phyloP scores from a whole-genome alignment of 2,329 filamentous ascomycete species.

The Alternaria infectoria region DNA sequence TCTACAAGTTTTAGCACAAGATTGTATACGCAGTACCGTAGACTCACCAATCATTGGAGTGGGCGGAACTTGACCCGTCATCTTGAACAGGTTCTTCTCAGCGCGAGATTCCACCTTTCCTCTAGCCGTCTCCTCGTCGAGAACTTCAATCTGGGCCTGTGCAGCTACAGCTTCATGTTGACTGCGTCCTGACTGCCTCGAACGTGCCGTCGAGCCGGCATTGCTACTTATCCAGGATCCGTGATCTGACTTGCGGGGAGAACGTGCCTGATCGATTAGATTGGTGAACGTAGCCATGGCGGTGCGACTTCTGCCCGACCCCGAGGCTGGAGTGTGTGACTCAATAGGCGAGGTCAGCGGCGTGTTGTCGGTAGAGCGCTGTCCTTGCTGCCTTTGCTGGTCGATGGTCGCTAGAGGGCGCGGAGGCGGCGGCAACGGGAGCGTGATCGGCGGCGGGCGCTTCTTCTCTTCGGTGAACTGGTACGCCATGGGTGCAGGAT shows the following conservation, averaged over 20 bases:
- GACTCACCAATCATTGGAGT: constrained; percentile 28
- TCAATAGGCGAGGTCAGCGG: constrained; percentile 20
- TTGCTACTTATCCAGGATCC: constrained; percentile 21
- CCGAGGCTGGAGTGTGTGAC: constrained; percentile 18
- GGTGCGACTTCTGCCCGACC: constrained; percentile 24
- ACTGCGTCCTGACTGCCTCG: constrained; percentile 31
- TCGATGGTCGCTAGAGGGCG: constrained; percentile 17
- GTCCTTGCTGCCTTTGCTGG: constrained; percentile 13
- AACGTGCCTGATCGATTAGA: constrained; percentile 34
- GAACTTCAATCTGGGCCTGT: constrained; percentile 22
- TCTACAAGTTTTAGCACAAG: constrained; percentile 2
- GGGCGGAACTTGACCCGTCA: constrained; percentile 38
- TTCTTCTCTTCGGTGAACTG: constrained; percentile 24
- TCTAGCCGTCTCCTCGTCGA: constrained; percentile 46
- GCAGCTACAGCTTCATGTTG: constrained; percentile 16
- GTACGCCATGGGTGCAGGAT: constrained; percentile 20
- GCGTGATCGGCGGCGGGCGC: constrained; percentile 34
- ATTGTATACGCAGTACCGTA: background rate
- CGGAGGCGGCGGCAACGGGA: constrained; percentile 17
- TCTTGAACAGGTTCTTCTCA: constrained; percentile 45
- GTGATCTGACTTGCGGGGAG: constrained; percentile 29
- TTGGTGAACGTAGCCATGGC: constrained; percentile 30
- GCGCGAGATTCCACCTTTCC: constrained; percentile 49
- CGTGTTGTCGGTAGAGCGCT: constrained; percentile 9
- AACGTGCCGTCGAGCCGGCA: constrained; percentile 27